A percentile compares a stretch with the other conserved stretches of the same genome.
These are phyloP conservation scores for Rhynchospora breviuscula DNA, from an alignment of 176 grass and related monocot species.

Conservation along the genomic window DNA sequence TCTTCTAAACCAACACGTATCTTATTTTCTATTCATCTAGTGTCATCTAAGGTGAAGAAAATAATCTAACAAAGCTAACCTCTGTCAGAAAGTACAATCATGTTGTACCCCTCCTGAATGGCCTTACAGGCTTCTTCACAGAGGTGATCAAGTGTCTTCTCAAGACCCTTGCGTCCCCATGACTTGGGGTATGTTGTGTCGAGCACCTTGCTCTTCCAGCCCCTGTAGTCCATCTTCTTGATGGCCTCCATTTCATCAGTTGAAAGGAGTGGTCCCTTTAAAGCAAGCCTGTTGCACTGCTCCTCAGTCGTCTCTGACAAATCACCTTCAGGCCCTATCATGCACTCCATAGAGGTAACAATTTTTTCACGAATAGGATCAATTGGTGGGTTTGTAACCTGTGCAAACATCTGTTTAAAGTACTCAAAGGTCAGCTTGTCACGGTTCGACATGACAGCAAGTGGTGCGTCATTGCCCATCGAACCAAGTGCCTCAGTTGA, in stretches of 20 bases:
- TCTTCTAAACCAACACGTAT: background rate
- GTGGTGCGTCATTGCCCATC: constrained; percentile 94
- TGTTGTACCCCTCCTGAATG: constrained; percentile 68
- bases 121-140: constrained; percentile 79
- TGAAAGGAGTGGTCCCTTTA: constrained; percentile 75
- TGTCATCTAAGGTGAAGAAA: background rate
- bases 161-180: constrained; percentile 63
- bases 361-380: constrained; percentile 98
- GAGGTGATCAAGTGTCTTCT: constrained; percentile 80
- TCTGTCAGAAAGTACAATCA: constrained; percentile 95
- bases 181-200: constrained; percentile 81
- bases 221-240: constrained; percentile 89
- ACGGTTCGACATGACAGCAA: constrained; percentile 95
- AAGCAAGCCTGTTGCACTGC: constrained; percentile 76
- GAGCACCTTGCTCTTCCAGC: constrained; percentile 87
- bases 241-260: constrained; percentile 95
- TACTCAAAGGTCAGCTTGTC: constrained; percentile 96
- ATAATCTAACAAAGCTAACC: constrained; percentile 38
- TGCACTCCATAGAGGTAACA: constrained; percentile 94
- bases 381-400: constrained; percentile 97
- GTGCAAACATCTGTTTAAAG: constrained; percentile 99
- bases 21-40: background rate
- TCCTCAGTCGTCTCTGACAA: constrained; percentile 85
- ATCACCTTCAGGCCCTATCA: constrained; percentile 97
- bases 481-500: constrained; percentile 76